Evolutionary conservation across 2,329 filamentous ascomycete genomes (phyloP), one percentile per base, ranked within the genome.

Genomic region (Ambrosiella cleistominuta): DNA sequence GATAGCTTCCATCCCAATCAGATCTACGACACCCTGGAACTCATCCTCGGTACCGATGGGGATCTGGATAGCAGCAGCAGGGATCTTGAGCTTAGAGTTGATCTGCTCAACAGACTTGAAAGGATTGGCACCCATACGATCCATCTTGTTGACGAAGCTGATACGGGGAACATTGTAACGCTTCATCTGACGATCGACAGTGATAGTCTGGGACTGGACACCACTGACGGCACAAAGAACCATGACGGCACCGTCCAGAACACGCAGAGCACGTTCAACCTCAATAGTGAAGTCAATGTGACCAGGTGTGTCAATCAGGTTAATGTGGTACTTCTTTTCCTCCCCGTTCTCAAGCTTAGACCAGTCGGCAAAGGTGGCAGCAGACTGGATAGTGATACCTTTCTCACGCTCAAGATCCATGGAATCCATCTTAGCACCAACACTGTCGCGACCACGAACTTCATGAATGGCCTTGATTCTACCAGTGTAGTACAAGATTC

Each of bases 231-330:
- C 93, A 69, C 93, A 98, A 59, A 98, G 78, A 70, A 98, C 95
- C 90, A 98, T 95, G 68, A 96, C 89, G 58, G 93, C 93, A 63
- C 93, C 93, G 67, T 98, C 93, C 47, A 98, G 78, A 61, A 98
- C 93, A 69, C 93, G 82, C 68, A 98, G 74, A 60, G 93, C 93
- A 70, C 93, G 81, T 75, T 98, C 93, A 52, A 98, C 93, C 72
- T 98, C 93, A 63, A 98, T 97, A 12, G 93, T 98, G 69, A 98
- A 98, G 70, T 98, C 93, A 67, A 98, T 97, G 73, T 98, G 93
- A 49, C 93, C 93, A 2, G 93, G 93, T 0, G 93, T 98, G 70
- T 98, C 93, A 68, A 98, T 98, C 76, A 98, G 76, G 72, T 98
- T 98, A 76, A 98, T 83, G 70, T 98, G 91, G 72, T 95, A 98